A percentile compares a stretch with the other conserved stretches of the same genome.
Conservation (phyloP, 805 yeast species). For the Metschnikowia similis region DNA sequence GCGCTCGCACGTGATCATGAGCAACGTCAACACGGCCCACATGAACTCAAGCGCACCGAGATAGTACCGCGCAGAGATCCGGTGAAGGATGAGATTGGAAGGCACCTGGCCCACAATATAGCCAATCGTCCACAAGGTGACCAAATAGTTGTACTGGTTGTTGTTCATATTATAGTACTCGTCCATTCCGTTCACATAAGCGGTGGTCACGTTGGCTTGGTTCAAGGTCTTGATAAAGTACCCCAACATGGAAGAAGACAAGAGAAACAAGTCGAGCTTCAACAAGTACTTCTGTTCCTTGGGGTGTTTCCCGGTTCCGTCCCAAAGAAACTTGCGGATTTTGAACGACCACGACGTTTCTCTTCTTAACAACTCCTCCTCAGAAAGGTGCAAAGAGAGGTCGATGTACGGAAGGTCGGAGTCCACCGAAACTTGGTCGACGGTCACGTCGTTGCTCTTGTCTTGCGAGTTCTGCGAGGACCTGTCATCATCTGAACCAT, state of each 20-base stretch:
- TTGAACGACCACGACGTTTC: slow-evolving; percentile 19
- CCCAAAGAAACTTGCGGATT: slow-evolving; percentile 30
- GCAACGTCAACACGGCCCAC: slow-evolving; percentile 37
- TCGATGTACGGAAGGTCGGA: slow-evolving; percentile 8
- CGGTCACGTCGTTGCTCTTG: background rate
- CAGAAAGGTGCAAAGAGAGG: slow-evolving; percentile 6
- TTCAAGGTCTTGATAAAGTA: slow-evolving; percentile 18
- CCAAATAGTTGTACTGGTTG: slow-evolving; percentile 17
- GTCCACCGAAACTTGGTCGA: background rate
- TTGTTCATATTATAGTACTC: slow-evolving; percentile 15
- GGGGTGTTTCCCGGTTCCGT: slow-evolving; percentile 35
- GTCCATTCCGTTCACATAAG: slow-evolving; percentile 17
- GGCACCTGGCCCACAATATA: slow-evolving; percentile 17
- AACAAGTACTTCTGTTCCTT: slow-evolving; percentile 30
- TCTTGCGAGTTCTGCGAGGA: background rate
- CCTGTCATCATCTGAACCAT: background rate
- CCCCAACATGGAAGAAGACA: slow-evolving; percentile 17
- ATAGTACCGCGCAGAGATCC: slow-evolving; percentile 40
- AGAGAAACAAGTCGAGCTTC: slow-evolving; percentile 31
- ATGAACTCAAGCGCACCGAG: slow-evolving; percentile 40
- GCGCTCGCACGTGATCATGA: slow-evolving; percentile 21
- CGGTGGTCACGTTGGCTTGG: slow-evolving; percentile 17
- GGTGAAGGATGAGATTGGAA: slow-evolving; percentile 29
- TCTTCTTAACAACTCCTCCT: slow-evolving; percentile 20
- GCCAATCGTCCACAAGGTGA: slow-evolving; percentile 16